phyloP scores from a whole-genome alignment of 2,329 filamentous ascomycete species.

The Trichoderma pleuroti region DNA sequence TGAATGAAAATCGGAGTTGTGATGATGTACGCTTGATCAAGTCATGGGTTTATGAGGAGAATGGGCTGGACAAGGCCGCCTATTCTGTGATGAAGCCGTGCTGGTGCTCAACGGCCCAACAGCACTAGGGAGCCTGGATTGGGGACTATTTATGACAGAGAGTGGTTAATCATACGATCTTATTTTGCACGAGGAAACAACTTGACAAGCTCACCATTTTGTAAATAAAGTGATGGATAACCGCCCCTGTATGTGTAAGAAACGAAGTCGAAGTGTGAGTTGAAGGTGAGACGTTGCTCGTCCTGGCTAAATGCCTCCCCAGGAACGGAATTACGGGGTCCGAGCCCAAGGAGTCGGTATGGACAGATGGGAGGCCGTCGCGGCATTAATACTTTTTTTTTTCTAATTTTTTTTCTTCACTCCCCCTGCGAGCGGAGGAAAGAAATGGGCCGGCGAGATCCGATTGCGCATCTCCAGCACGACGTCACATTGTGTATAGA shows the following conservation, averaged over 20 bases:
- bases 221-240: background rate
- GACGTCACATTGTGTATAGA: background rate
- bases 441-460: background rate
- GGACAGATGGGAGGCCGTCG: constrained; percentile 2
- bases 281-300: background rate
- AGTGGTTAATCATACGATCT: background rate
- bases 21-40: constrained; percentile 12
- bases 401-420: background rate
- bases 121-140: background rate
- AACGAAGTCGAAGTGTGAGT: background rate
- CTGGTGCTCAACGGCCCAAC: background rate
- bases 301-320: background rate
- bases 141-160: background rate
- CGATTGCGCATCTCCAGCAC: constrained; percentile 2
- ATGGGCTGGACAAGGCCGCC: background rate
- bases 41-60: background rate
- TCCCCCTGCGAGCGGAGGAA: background rate
- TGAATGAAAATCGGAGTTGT: constrained; percentile 13
- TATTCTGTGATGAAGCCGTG: background rate
- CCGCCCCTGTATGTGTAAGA: background rate
- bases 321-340: background rate
- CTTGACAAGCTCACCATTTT: background rate
- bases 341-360: background rate
- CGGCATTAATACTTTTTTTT: background rate
- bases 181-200: background rate